Conservation (phyloP, 352 stramenopile genomes). For the Globisporangium spiculum region DNA sequence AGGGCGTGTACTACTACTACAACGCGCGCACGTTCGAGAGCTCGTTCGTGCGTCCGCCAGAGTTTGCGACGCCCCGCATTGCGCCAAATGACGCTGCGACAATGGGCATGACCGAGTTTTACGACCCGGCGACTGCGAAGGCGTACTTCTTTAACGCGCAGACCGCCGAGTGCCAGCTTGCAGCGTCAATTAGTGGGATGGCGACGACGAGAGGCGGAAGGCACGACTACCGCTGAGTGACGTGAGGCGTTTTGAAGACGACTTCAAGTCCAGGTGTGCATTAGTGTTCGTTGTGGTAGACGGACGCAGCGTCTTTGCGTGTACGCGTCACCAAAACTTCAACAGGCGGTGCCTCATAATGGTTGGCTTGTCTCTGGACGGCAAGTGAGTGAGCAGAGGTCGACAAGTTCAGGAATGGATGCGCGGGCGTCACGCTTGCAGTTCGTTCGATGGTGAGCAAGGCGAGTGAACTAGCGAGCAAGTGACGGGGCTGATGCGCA, state of each 20-base stretch:
- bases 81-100: slow-evolving; percentile 13
- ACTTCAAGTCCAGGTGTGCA: neutral
- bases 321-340: slow-evolving; percentile 1
- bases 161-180: slow-evolving; percentile 49
- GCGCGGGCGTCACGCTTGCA: neutral
- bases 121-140: slow-evolving; percentile 38
- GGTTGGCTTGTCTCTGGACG: neutral
- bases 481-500: neutral
- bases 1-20: slow-evolving; percentile 67
- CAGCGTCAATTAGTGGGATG: slow-evolving; percentile 4
- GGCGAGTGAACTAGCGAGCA: neutral
- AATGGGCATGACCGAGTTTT: slow-evolving; percentile 24
- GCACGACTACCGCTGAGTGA: slow-evolving; percentile 16
- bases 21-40: slow-evolving; percentile 51
- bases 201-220: neutral
- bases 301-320: neutral
- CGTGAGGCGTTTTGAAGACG: neutral
- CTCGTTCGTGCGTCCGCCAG: slow-evolving; percentile 30
- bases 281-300: too few species aligned
- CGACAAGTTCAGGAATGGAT: slow-evolving; percentile 5
- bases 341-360: neutral
- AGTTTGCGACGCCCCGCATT: slow-evolving; percentile 46
- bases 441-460: neutral
- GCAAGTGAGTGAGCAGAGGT: neutral
- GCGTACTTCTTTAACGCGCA: slow-evolving; percentile 46